Percentiles rank a stretch among this genome's conserved stretches.
phyloP scores from a whole-genome alignment of 2,329 filamentous ascomycete genomes.

The Sporothrix pallida region DNA sequence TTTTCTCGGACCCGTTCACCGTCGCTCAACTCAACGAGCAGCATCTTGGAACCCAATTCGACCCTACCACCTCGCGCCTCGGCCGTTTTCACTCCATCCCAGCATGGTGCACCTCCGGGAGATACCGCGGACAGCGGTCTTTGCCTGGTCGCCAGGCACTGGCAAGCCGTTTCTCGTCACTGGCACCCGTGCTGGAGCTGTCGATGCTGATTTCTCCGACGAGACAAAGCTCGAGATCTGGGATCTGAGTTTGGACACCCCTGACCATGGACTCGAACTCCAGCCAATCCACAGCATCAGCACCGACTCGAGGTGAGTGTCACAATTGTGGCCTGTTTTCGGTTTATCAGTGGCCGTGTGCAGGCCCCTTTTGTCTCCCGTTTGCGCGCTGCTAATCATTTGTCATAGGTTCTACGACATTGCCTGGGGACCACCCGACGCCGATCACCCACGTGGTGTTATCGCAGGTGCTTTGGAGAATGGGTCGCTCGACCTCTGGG shows the following conservation, averaged over 20 bases:
- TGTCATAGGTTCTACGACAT: conserved; percentile 91
- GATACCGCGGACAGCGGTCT: conserved; percentile 94
- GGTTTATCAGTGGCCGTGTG: not conserved
- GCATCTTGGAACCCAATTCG: too few relatives aligned
- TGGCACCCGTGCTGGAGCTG: conserved; percentile 90
- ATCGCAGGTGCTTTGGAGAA: conserved; percentile 96
- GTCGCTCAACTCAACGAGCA: not conserved
- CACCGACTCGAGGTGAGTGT: conserved; percentile 80
- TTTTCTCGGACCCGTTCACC: not conserved
- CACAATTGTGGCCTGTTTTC: not conserved
- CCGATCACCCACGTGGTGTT: conserved; percentile 80
- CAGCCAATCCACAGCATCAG: conserved; percentile 82
- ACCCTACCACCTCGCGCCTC: not conserved
- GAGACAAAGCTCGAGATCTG: conserved; percentile 96
- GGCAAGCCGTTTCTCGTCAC: conserved; percentile 84
- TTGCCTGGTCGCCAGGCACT: conserved; percentile 90
- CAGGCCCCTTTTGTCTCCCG: conserved; percentile 36
- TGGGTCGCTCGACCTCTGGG: conserved; percentile 91
- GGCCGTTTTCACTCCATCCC: not conserved
- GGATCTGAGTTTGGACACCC: conserved; percentile 84
- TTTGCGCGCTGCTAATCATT: conserved; percentile 30
- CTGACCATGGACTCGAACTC: conserved; percentile 78
- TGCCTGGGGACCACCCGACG: conserved; percentile 85
- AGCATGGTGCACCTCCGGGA: conserved; percentile 94
- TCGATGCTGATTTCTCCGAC: conserved; percentile 96